Evolutionary conservation across 2,329 filamentous ascomycete genomes (phyloP), one percentile per base, ranked within the genome.

Genomic region (Fusarium anthophilum): DNA sequence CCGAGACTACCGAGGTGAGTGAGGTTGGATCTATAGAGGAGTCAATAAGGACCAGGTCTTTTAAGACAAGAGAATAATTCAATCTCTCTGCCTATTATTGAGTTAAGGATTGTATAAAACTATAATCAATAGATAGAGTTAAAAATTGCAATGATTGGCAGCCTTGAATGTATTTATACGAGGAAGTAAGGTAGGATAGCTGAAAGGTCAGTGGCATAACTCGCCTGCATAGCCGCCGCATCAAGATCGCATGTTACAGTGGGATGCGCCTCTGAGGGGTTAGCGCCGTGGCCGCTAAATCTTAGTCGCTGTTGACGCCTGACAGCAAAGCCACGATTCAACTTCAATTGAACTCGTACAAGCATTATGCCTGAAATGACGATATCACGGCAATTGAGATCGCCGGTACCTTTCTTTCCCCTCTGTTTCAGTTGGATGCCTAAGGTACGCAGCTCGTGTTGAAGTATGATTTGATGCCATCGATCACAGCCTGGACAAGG

Each of bases 1-100:
- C 65, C 63, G 65, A 67, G 38, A 28, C 43, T 53, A 53, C 65
- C 65, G 65, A 66, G 64, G 50, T 59, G 62, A 39, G 20, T 14
- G 32, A 11, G 17, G 28, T 28, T 28, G 20, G 24, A 28, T 28
- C 35, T 55, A 41, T 30, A n/a, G 14, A 41, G 9, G 37, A n/a
- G 20, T 55, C 15, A 55, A n/a, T 41, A 55, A 41, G 11, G 15
- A 41, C 24, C 6, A 55, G 18, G 37, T 35, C 15, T 13, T 8
- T 41, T 6, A 4, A 28, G 8, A 39, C 35, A 39, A n/a, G 24
- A 55, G 20, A 32, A 10, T 5, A 14, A 35, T 14, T 4, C 2
- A 11, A 35, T 14, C 5, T 24, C 17, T 51, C 17, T 35, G 3
- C n/a, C 10, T 14, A 10, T 18, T 6, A 32, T 9, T 0, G 15